phyloP scores from a whole-genome alignment of 352 stramenopile species.

The Phytophthora lateralis region DNA sequence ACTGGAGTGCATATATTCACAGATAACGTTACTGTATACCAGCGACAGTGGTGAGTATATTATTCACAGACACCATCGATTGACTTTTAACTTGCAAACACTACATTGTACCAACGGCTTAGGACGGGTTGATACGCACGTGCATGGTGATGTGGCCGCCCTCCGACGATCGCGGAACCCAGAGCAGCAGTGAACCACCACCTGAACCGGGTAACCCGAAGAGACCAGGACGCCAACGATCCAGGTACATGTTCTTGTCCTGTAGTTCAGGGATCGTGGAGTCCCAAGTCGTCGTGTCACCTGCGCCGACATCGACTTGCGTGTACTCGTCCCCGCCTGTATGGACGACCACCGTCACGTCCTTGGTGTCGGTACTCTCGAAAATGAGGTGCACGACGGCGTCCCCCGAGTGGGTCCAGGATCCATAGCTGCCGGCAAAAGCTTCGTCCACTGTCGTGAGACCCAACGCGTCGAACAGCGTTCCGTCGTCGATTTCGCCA shows the following conservation, averaged over 20 bases:
- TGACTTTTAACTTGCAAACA: conserved; percentile 3
- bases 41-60: too few relatives aligned
- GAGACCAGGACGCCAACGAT: too few relatives aligned
- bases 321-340: conserved; percentile 28
- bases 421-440: conserved; percentile 41
- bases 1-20: not conserved
- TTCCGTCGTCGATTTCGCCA: too few relatives aligned
- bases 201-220: too few relatives aligned
- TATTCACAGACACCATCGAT: not conserved
- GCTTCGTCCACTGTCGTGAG: conserved; percentile 33
- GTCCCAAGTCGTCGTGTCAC: too few relatives aligned
- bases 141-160: too few relatives aligned
- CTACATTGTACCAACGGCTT: conserved; percentile 1
- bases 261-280: too few relatives aligned
- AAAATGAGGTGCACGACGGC: conserved; percentile 38
- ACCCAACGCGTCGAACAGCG: too few relatives aligned
- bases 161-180: too few relatives aligned
- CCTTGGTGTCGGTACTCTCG: conserved; percentile 20
- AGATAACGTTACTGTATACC: not conserved
- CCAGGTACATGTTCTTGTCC: too few relatives aligned
- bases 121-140: conserved; percentile 31
- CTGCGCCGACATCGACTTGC: conserved; percentile 18
- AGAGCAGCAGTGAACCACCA: too few relatives aligned
- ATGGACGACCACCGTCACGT: conserved; percentile 26
- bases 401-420: conserved; percentile 31